Percentiles rank a stretch among this genome's conserved stretches.
Evolutionary conservation across 208 protist species (phyloP).

Genomic region (Trypanosoma melophagium): DNA sequence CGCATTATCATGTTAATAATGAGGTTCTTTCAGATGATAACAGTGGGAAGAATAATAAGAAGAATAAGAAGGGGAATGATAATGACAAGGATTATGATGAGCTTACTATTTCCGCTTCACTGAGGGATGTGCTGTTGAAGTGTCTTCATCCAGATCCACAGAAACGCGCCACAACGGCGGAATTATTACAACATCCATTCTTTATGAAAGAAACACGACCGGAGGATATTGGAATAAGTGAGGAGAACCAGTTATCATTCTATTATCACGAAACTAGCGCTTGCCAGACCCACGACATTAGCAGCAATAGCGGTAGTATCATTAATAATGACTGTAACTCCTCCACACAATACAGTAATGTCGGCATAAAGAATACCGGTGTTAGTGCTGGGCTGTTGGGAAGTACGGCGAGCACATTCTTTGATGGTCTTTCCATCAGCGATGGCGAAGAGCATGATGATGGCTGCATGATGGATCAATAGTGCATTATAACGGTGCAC

Average conservation of each 20-base stretch:
- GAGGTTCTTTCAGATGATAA: too few relatives aligned
- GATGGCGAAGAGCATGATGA: background rate
- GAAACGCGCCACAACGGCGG: slow-evolving; percentile 16
- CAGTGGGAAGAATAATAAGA: background rate
- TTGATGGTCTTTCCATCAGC: slow-evolving; percentile 6
- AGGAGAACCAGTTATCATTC: background rate
- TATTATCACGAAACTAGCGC: too few relatives aligned
- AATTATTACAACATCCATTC: slow-evolving; percentile 27
- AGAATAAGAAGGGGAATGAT: background rate
- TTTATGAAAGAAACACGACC: slow-evolving; percentile 4
- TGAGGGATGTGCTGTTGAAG: slow-evolving; percentile 3
- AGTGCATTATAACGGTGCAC: slow-evolving; percentile 3
- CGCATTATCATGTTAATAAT: too few relatives aligned
- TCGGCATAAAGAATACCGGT: background rate
- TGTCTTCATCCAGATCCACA: slow-evolving; percentile 26
- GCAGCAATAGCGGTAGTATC: background rate
- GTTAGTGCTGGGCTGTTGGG: background rate
- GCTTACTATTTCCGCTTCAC: background rate
- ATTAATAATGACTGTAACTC: background rate
- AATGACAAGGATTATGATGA: background rate
- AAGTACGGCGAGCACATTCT: background rate
- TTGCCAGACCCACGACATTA: too few relatives aligned
- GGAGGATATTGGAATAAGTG: background rate
- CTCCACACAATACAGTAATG: background rate
- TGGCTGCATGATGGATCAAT: background rate